Percentiles rank a stretch among this genome's conserved stretches.
These are phyloP conservation scores for Puccinia polysora DNA, from an alignment of 1,284 basidiomycete genomes.

Conservation along the genomic window DNA sequence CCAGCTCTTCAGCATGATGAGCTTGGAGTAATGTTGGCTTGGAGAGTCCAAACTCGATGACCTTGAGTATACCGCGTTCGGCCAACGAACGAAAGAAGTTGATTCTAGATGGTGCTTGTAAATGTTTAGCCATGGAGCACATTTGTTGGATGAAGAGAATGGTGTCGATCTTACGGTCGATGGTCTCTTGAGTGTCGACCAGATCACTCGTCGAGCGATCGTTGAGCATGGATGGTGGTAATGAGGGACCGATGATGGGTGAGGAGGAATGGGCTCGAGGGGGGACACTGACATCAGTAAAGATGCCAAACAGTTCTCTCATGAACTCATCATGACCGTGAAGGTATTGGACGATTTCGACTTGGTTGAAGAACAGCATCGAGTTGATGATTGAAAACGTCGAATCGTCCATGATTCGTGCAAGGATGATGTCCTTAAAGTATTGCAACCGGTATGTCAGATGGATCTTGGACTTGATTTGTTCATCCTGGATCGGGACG, in stretches of 20 bases:
- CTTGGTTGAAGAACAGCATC: slow-evolving; percentile 97
- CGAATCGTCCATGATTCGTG: slow-evolving; percentile 86
- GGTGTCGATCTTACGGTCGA: slow-evolving; percentile 59
- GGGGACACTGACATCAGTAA: slow-evolving; percentile 53
- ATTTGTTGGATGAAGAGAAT: slow-evolving; percentile 86
- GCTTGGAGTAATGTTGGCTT: slow-evolving; percentile 60
- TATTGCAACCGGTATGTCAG: slow-evolving; percentile 94
- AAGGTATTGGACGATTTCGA: slow-evolving; percentile 89
- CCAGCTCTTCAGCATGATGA: neutral
- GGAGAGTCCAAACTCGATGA: slow-evolving; percentile 68
- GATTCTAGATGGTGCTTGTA: slow-evolving; percentile 80
- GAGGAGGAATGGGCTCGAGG: neutral
- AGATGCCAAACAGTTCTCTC: slow-evolving; percentile 70
- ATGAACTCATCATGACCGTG: slow-evolving; percentile 73
- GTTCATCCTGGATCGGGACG: slow-evolving; percentile 68
- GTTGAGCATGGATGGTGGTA: slow-evolving; percentile 44
- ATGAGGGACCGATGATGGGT: slow-evolving; percentile 46
- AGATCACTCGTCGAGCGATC: neutral
- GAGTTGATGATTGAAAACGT: slow-evolving; percentile 96
- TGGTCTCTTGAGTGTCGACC: neutral
- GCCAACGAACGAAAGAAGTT: slow-evolving; percentile 82
- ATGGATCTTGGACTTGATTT: slow-evolving; percentile 80
- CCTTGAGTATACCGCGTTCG: slow-evolving; percentile 79
- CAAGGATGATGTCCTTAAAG: slow-evolving; percentile 95
- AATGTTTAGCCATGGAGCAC: slow-evolving; percentile 90